Evolutionary conservation across 2,329 filamentous ascomycete genomes (phyloP), one percentile per base, ranked within the genome.

Genomic region (Apiospora phragmitis): DNA sequence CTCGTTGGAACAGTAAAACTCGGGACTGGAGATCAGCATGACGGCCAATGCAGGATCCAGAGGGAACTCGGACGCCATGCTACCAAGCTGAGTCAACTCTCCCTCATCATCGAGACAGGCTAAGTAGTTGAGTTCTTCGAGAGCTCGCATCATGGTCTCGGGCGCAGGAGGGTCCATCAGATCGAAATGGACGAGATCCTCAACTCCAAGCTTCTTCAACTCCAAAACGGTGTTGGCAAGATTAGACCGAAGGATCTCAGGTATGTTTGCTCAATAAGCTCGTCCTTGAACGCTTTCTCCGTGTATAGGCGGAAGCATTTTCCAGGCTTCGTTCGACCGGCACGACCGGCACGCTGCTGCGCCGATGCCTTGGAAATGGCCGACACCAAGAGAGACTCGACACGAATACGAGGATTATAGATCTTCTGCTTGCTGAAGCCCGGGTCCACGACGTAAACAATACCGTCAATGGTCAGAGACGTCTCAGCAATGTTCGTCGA

Each of bases 361-460:
- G 97, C 96, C 1, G 96, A 98, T 32, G 96, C 96, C 82, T 98
- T 98, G 71, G 95, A 98, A 76, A 99, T 98, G 29, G 96, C 95
- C 3, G 96, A 98, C 6, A 99, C 95, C n/a, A 99, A 87, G 9
- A 99, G 88, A 0, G 96, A 98, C 83, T 99, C 96, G 74, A 99
- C 95, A 81, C 96, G 91, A 76, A 97, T 97, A 72, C 96, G 91
- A 29, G 96, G 95, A 82, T 99, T 98, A 86, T 98, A 99, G 73
- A 98, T 96, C 83, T 98, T 99, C 79, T 99, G 96, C 85, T 99
- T 99, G 85, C 94, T 97, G 85, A 99, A 99, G 45, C 96, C 96
- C 2, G 96, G 95, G 78, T 99, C 96, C n/a, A 99, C 95, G 43
- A 99, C 96, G 79, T 98, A 99, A 45, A 99, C 96, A 74, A 99